phyloP scores from a whole-genome alignment of 108 stramenopile genomes.

The Cyclotella distinguenda region DNA sequence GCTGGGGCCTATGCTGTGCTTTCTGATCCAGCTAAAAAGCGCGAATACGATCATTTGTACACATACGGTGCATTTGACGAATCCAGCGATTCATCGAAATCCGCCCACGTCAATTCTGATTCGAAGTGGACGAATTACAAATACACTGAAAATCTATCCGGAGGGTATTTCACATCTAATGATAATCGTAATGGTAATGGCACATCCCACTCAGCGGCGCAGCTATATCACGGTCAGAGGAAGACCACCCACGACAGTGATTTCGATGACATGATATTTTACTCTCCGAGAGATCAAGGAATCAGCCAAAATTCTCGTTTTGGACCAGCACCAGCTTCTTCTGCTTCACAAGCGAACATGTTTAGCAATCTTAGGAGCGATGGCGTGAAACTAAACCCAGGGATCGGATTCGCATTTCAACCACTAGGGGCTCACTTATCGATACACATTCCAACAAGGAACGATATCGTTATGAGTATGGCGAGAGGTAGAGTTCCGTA shows the following conservation, averaged over 20 bases:
- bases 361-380: neutral
- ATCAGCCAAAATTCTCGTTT: neutral
- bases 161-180: conserved; percentile 33
- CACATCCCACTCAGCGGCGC: neutral
- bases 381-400: conserved; percentile 5
- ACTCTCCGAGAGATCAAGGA: neutral
- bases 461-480: conserved; percentile 30
- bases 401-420: conserved; percentile 29
- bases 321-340: neutral
- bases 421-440: conserved; percentile 34
- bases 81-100: neutral
- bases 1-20: conserved; percentile 59
- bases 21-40: conserved; percentile 44
- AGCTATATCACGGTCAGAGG: neutral
- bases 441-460: conserved; percentile 31
- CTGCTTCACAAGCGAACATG: neutral
- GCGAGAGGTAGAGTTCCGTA: neutral
- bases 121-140: neutral
- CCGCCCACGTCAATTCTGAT: neutral
- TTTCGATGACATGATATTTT: conserved; percentile 35
- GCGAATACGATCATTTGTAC: conserved; percentile 53
- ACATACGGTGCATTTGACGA: conserved; percentile 37
- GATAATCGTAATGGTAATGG: neutral
- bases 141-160: conserved; percentile 35
- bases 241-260: conserved; percentile 25